Evolutionary conservation across 1,284 basidiomycete genomes (phyloP).

Genomic region (Fomes fomentarius): DNA sequence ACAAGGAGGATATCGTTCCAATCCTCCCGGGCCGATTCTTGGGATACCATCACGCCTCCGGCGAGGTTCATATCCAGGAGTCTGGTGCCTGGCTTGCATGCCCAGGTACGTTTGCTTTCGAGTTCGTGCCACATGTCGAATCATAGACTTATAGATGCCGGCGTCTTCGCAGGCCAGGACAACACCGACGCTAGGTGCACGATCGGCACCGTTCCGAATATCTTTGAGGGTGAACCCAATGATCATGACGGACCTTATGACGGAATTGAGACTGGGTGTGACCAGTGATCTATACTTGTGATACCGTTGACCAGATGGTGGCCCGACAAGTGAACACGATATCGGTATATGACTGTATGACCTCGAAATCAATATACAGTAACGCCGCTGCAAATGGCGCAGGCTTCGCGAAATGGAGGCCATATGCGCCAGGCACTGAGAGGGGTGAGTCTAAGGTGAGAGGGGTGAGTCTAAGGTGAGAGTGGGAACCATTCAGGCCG

Average conservation of each 20-base stretch:
- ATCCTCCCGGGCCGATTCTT: conserved; percentile 41
- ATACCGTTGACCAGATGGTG: too few species aligned
- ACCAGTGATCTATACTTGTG: too few species aligned
- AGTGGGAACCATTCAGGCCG: too few species aligned
- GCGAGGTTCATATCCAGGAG: conserved; percentile 62
- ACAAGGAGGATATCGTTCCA: conserved; percentile 34
- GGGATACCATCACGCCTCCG: conserved; percentile 58
- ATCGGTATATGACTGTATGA: too few species aligned
- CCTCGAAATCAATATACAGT: too few species aligned
- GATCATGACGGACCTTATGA: conserved; percentile 65
- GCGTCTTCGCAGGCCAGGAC: conserved; percentile 47
- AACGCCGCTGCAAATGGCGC: too few species aligned
- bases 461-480: too few species aligned
- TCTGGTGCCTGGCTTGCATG: conserved; percentile 48
- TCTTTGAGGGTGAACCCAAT: conserved; percentile 43
- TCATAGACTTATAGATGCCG: not conserved
- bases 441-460: too few species aligned
- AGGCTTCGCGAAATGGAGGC: too few species aligned
- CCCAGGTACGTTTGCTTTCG: not conserved
- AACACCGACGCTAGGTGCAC: conserved; percentile 53
- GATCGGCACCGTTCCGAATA: conserved; percentile 53
- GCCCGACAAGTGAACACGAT: too few species aligned
- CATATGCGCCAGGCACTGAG: too few species aligned
- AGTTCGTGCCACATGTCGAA: too few species aligned
- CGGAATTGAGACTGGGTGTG: conserved; percentile 57